phyloP scores from a whole-genome alignment of 768 basidiomycete genomes.

The Mycena vitilis region DNA sequence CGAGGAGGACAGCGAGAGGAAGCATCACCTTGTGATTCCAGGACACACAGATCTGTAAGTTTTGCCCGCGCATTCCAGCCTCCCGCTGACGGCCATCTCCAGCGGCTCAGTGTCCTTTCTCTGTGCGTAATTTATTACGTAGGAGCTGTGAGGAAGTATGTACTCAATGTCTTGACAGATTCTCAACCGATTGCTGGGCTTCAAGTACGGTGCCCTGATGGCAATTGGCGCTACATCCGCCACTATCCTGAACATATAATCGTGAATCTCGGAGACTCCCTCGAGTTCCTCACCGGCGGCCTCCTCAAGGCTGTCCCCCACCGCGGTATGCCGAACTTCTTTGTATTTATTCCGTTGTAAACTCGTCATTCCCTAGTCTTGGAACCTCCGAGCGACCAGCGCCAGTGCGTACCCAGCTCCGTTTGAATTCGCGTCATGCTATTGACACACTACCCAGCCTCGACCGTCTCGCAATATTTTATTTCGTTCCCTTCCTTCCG shows the following conservation, averaged over 20 bases:
- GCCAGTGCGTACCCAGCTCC: conserved; percentile 27
- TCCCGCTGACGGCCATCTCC: conserved; percentile 13
- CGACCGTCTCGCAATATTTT: conserved; percentile 34
- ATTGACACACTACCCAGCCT: conserved; percentile 14
- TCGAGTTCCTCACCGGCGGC: conserved; percentile 36
- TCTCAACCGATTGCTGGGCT: conserved; percentile 35
- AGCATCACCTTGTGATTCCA: conserved; percentile 33
- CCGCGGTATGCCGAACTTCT: conserved; percentile 26
- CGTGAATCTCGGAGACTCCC: conserved; percentile 32
- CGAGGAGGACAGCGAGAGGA: conserved; percentile 33
- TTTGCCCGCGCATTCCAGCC: conserved; percentile 7
- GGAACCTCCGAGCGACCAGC: conserved; percentile 36
- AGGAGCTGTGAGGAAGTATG: neutral
- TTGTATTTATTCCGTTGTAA: too few species aligned
- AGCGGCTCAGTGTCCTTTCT: conserved; percentile 20
- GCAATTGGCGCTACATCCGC: conserved; percentile 31
- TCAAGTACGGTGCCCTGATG: conserved; percentile 28
- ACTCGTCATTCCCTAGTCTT: conserved; percentile 12
- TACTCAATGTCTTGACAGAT: conserved; percentile 20
- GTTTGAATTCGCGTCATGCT: neutral
- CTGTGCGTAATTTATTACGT: conserved; percentile 8
- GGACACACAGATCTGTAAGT: conserved; percentile 35
- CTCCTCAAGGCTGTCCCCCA: conserved; percentile 34
- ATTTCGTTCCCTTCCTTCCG: conserved; percentile 31
- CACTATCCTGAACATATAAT: conserved; percentile 35